Evolutionary conservation across 345 rosid species (phyloP).

Genomic region (Hypericum perforatum): DNA sequence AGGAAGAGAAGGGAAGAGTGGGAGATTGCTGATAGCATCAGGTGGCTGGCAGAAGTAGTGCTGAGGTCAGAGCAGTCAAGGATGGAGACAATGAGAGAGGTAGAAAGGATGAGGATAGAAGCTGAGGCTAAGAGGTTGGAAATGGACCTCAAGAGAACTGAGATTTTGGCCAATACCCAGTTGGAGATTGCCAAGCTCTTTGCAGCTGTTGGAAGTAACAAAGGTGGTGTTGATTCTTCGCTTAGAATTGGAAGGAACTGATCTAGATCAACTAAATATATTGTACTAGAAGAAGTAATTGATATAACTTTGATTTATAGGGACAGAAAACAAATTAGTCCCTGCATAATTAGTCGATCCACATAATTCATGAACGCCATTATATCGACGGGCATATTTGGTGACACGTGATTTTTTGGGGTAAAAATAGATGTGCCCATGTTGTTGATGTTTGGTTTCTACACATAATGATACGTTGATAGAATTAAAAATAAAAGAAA

Average conservation of each 20-base stretch:
- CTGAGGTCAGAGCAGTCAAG: slow-evolving; percentile 78
- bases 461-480: too few relatives aligned
- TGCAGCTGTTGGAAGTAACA: slow-evolving; percentile 35
- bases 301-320: too few relatives aligned
- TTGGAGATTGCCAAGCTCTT: slow-evolving; percentile 83
- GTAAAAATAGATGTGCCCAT: too few relatives aligned
- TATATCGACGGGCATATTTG: too few relatives aligned
- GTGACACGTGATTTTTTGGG: too few relatives aligned
- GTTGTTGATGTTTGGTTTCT: too few relatives aligned
- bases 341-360: too few relatives aligned
- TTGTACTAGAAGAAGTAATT: too few relatives aligned
- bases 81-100: slow-evolving; percentile 78
- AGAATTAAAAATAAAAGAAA: too few relatives aligned
- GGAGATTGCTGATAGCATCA: slow-evolving; percentile 69
- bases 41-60: slow-evolving; percentile 78
- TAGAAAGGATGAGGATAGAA: slow-evolving; percentile 85
- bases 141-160: slow-evolving; percentile 81
- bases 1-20: slow-evolving; percentile 37
- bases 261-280: background rate
- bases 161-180: slow-evolving; percentile 82
- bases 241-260: slow-evolving; percentile 73
- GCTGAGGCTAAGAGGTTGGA: slow-evolving; percentile 78
- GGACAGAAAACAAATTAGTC: too few relatives aligned
- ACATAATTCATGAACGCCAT: too few relatives aligned
- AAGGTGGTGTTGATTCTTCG: slow-evolving; percentile 55